phyloP scores from a whole-genome alignment of 139 green algal genomes.

The Ostreobium quekettii region DNA sequence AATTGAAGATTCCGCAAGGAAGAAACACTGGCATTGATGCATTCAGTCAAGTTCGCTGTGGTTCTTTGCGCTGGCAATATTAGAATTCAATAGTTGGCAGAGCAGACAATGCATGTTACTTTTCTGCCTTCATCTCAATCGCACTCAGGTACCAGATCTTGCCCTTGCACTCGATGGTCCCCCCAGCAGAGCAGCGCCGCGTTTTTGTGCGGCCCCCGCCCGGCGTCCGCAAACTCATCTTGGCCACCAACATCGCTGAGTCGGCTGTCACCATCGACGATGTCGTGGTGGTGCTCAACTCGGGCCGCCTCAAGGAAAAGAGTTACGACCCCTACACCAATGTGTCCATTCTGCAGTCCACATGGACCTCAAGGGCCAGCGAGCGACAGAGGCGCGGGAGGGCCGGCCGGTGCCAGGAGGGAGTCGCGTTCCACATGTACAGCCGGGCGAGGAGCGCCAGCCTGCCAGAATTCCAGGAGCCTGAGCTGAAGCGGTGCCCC shows the following conservation, averaged over 20 bases:
- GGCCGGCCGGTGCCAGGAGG: slow-evolving; percentile 64
- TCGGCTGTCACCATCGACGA: slow-evolving; percentile 83
- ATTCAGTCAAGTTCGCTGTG: no score
- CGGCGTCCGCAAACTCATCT: slow-evolving; percentile 51
- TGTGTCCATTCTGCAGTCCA: slow-evolving; percentile 25
- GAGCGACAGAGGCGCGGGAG: slow-evolving; percentile 64
- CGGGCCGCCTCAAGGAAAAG: slow-evolving; percentile 59
- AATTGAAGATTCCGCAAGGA: no score
- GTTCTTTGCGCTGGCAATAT: no score
- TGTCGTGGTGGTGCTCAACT: slow-evolving; percentile 52
- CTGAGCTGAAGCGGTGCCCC: slow-evolving; percentile 82
- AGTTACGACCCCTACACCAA: slow-evolving; percentile 19
- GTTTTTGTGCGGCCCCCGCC: slow-evolving; percentile 40
- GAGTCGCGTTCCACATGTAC: slow-evolving; percentile 79
- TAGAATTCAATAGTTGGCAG: no score
- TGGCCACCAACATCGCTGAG: slow-evolving; percentile 89
- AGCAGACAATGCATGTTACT: no score
- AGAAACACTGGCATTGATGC: no score
- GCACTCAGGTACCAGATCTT: not conserved
- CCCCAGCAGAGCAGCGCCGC: slow-evolving; percentile 33
- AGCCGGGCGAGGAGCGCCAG: slow-evolving; percentile 34
- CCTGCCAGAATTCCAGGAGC: slow-evolving; percentile 44
- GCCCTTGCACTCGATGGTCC: not conserved
- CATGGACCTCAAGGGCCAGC: slow-evolving; percentile 45
- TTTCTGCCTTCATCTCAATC: no score